phyloP scores from a whole-genome alignment of 805 yeast genomes.

The Lachancea dasiensis region DNA sequence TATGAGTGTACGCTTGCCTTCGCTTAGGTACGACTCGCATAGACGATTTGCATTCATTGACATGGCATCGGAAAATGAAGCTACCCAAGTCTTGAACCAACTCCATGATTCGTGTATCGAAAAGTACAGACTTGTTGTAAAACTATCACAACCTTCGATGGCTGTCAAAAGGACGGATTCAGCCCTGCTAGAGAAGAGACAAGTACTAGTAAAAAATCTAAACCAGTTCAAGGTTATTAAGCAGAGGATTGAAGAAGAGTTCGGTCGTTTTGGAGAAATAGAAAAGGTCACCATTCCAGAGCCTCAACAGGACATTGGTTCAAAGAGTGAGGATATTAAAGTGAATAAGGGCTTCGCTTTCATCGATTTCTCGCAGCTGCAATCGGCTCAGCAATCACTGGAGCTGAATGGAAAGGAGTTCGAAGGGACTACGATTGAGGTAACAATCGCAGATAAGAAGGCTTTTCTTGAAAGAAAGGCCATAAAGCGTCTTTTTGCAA shows the following conservation, averaged over 20 bases:
- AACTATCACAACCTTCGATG: conserved; percentile 53
- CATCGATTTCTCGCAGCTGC: conserved; percentile 40
- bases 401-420: conserved; percentile 37
- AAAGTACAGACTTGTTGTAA: conserved; percentile 46
- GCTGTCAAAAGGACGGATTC: conserved; percentile 40
- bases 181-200: conserved; percentile 45
- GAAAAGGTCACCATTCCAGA: conserved; percentile 38
- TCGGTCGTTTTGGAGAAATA: conserved; percentile 46
- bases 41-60: conserved; percentile 76
- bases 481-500: conserved; percentile 26
- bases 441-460: conserved; percentile 42
- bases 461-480: conserved; percentile 32
- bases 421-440: conserved; percentile 44
- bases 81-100: conserved; percentile 37
- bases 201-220: conserved; percentile 49
- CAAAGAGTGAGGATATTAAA: conserved; percentile 16
- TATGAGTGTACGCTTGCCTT: conserved; percentile 56
- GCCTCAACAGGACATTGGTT: neutral
- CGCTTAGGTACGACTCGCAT: conserved; percentile 45
- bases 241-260: conserved; percentile 35
- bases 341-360: conserved; percentile 63
- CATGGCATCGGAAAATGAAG: conserved; percentile 38
- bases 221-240: conserved; percentile 41
- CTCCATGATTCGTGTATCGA: conserved; percentile 37
- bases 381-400: conserved; percentile 45